These are phyloP conservation scores for Kodamaea ohmeri DNA, from an alignment of 1,139 yeast genomes.

Conservation along the genomic window DNA sequence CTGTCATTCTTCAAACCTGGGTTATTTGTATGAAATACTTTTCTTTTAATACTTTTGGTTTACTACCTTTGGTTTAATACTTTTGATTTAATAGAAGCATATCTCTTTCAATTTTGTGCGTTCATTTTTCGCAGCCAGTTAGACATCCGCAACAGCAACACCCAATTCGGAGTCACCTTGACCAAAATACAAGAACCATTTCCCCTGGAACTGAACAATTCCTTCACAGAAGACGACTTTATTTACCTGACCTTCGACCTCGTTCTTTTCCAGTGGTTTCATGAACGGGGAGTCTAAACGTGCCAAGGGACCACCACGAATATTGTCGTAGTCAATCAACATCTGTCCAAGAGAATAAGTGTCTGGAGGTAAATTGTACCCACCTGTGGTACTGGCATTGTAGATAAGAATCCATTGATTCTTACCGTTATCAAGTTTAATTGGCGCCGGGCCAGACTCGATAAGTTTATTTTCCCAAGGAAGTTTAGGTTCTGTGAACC, in stretches of 20 bases:
- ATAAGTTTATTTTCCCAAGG: conserved; percentile 38
- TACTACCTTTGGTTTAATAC: too few relatives aligned
- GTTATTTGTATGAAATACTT: too few relatives aligned
- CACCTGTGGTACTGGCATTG: conserved; percentile 43
- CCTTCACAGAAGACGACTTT: conserved; percentile 48
- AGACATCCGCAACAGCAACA: conserved; percentile 34
- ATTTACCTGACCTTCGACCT: conserved; percentile 41
- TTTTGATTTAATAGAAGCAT: too few relatives aligned
- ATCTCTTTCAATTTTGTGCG: background rate
- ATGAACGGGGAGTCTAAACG: conserved; percentile 38
- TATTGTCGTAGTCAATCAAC: conserved; percentile 42
- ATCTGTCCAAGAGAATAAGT: conserved; percentile 42
- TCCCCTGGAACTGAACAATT: conserved; percentile 41
- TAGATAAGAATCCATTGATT: conserved; percentile 41
- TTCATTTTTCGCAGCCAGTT: background rate
- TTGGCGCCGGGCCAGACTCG: conserved; percentile 47
- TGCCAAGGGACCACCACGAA: conserved; percentile 37
- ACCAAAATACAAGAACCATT: conserved; percentile 45
- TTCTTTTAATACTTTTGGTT: too few relatives aligned
- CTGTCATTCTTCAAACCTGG: too few relatives aligned
- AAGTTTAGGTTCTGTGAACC: conserved; percentile 31
- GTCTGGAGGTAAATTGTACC: conserved; percentile 27
- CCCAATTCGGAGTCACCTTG: conserved; percentile 47
- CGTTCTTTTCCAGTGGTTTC: conserved; percentile 37
- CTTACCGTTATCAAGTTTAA: conserved; percentile 29